A percentile compares a stretch with the other conserved stretches of the same genome.
These are phyloP conservation scores for Trifolium repens DNA, from an alignment of 306 rosid genomes.

Conservation along the genomic window DNA sequence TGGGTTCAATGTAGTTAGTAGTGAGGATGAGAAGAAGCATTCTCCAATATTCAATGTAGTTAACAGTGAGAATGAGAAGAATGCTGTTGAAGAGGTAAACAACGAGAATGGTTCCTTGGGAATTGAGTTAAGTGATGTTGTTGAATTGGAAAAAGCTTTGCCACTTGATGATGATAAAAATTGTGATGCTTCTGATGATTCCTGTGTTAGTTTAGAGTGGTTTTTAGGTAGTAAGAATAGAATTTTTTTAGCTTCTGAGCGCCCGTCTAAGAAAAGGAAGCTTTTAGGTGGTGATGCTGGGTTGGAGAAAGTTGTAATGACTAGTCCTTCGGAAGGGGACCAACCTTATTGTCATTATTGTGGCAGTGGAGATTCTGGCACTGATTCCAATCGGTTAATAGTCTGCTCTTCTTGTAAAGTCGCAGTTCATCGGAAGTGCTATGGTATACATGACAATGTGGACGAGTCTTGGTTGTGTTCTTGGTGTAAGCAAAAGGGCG, in stretches of 20 bases:
- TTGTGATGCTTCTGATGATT: conserved; percentile 41
- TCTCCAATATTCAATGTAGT: conserved; percentile 19
- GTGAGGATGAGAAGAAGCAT: conserved; percentile 30
- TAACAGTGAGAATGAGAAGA: conserved; percentile 33
- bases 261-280: conserved; percentile 91
- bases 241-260: conserved; percentile 69
- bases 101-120: conserved; percentile 30
- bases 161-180: conserved; percentile 42
- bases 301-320: conserved; percentile 69
- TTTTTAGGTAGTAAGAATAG: conserved; percentile 83
- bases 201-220: conserved; percentile 65
- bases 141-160: conserved; percentile 40
- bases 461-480: conserved; percentile 78
- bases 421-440: conserved; percentile 84
- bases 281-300: conserved; percentile 86
- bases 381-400: conserved; percentile 58
- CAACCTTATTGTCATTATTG: conserved; percentile 80
- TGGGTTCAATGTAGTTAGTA: conserved; percentile 36
- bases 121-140: conserved; percentile 41
- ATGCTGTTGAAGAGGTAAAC: conserved; percentile 14
- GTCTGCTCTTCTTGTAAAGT: conserved; percentile 74
- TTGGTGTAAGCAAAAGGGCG: conserved; percentile 75
- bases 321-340: conserved; percentile 61
- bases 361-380: conserved; percentile 53
- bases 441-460: conserved; percentile 62